phyloP scores from a whole-genome alignment of 768 basidiomycete genomes.

The Trametes coccinea region DNA sequence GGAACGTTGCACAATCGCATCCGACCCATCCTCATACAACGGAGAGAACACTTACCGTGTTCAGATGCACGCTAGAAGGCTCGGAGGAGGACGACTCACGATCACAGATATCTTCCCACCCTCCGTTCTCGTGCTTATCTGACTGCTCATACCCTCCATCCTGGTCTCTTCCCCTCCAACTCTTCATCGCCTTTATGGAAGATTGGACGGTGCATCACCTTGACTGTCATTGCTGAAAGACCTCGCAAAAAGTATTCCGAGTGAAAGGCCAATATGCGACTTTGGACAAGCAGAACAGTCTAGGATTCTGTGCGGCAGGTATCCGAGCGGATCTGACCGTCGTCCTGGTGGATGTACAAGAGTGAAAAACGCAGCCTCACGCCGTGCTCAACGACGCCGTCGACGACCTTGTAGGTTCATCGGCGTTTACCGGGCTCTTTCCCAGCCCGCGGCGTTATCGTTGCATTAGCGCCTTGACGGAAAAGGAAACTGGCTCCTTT shows the following conservation, averaged over 20 bases:
- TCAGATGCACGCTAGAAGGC: background rate
- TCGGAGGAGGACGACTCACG: too few relatives aligned
- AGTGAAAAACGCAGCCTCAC: slow-evolving; percentile 6
- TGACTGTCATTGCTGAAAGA: background rate
- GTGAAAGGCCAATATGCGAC: too few relatives aligned
- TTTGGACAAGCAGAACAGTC: background rate
- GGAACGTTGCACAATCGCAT: too few relatives aligned
- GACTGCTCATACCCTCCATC: background rate
- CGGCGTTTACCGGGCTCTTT: slow-evolving; percentile 14
- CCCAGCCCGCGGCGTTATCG: background rate
- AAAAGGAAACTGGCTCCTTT: background rate
- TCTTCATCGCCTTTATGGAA: background rate
- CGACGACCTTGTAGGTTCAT: slow-evolving; percentile 15
- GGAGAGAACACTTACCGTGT: background rate
- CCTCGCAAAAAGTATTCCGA: too few relatives aligned
- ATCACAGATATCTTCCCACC: background rate
- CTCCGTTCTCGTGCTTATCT: slow-evolving; percentile 4
- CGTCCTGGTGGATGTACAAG: slow-evolving; percentile 15
- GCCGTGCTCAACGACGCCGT: slow-evolving; percentile 12
- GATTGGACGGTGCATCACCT: background rate
- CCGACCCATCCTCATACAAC: background rate
- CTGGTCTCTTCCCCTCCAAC: background rate
- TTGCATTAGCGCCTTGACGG: background rate
- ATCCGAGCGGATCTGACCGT: background rate
- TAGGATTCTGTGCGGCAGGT: too few relatives aligned